Conservation (phyloP, 1,284 basidiomycete genomes). For the Papiliotrema nemorosa region DNA sequence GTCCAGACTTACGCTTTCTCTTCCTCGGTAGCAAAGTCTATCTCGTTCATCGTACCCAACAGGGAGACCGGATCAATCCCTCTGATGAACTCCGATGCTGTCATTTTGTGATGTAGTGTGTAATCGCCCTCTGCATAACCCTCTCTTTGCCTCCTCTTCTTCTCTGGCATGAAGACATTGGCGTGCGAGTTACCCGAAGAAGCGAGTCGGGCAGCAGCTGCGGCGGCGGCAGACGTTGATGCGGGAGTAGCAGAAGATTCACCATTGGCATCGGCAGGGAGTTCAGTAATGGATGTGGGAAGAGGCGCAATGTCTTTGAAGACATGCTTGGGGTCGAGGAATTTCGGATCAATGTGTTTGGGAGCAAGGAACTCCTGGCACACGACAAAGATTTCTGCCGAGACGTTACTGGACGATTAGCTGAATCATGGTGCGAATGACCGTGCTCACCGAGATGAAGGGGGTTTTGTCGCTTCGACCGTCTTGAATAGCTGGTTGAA, state of each 20-base stretch:
- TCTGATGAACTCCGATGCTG: constrained; percentile 72
- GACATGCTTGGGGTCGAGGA: constrained; percentile 95
- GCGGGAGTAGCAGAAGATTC: constrained; percentile 5
- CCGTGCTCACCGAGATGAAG: constrained; percentile 75
- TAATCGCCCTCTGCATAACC: constrained; percentile 96
- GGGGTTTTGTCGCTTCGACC: constrained; percentile 98
- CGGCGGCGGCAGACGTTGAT: constrained; percentile 13
- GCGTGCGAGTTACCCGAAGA: constrained; percentile 55
- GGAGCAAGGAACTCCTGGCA: constrained; percentile 95
- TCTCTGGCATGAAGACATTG: constrained; percentile 97
- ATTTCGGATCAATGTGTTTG: constrained; percentile 94
- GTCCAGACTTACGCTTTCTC: constrained; percentile 70
- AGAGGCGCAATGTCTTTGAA: constrained; percentile 79
- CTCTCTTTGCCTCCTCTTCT: constrained; percentile 86
- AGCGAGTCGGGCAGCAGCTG: constrained; percentile 27
- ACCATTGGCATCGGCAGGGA: constrained; percentile 1
- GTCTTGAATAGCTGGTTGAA: constrained; percentile 94
- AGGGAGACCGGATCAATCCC: constrained; percentile 68
- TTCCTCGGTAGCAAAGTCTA: constrained; percentile 77
- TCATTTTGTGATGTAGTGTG: constrained; percentile 75
- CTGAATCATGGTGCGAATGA: neutral
- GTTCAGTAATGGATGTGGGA: constrained; percentile 44
- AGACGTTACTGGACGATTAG: constrained; percentile 73
- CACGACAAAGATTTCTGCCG: constrained; percentile 99
- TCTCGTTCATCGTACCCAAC: constrained; percentile 79